Conservation (phyloP, 2,329 filamentous ascomycete genomes). For the Ceratocystis papillata region DNA sequence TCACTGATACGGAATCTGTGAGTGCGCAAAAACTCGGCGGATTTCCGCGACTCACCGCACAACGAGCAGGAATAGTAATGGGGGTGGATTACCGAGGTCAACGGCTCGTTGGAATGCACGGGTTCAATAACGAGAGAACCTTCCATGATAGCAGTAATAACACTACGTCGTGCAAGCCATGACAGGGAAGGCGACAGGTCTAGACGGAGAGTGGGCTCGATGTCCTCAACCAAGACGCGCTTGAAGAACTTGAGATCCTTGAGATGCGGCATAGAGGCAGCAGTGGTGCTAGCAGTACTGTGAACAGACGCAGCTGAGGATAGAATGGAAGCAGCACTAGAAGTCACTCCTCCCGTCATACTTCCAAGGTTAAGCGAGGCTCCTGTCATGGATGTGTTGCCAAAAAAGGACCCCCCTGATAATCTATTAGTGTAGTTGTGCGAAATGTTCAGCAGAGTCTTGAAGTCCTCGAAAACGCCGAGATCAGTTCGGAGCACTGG, state of each 20-base stretch:
- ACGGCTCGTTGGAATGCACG: slow-evolving; percentile 50
- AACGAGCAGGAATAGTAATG: slow-evolving; percentile 64
- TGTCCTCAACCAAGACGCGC: slow-evolving; percentile 74
- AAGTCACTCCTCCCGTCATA: slow-evolving; percentile 21
- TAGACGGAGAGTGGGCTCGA: slow-evolving; percentile 84
- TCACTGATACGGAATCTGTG: slow-evolving; percentile 87
- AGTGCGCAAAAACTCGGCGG: slow-evolving; percentile 59
- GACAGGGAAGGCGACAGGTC: slow-evolving; percentile 84
- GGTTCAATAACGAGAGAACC: slow-evolving; percentile 85
- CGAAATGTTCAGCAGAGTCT: slow-evolving; percentile 59
- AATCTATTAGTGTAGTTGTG: slow-evolving; percentile 48
- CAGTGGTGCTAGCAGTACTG: slow-evolving; percentile 36
- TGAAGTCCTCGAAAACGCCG: slow-evolving; percentile 73
- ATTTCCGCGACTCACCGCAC: slow-evolving; percentile 72
- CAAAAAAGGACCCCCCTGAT: slow-evolving; percentile 22
- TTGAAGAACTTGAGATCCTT: slow-evolving; percentile 95
- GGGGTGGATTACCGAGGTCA: slow-evolving; percentile 41
- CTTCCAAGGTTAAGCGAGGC: slow-evolving; percentile 33
- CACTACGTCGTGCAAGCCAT: slow-evolving; percentile 80
- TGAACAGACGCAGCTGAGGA: slow-evolving; percentile 40
- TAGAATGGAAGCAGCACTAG: slow-evolving; percentile 34
- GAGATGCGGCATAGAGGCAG: slow-evolving; percentile 38
- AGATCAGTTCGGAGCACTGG: slow-evolving; percentile 76
- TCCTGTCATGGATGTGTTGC: slow-evolving; percentile 44
- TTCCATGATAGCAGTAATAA: slow-evolving; percentile 71